A percentile compares a stretch with the other conserved stretches of the same genome.
phyloP scores from a whole-genome alignment of 306 rosid genomes.

The Albizia julibrissin region DNA sequence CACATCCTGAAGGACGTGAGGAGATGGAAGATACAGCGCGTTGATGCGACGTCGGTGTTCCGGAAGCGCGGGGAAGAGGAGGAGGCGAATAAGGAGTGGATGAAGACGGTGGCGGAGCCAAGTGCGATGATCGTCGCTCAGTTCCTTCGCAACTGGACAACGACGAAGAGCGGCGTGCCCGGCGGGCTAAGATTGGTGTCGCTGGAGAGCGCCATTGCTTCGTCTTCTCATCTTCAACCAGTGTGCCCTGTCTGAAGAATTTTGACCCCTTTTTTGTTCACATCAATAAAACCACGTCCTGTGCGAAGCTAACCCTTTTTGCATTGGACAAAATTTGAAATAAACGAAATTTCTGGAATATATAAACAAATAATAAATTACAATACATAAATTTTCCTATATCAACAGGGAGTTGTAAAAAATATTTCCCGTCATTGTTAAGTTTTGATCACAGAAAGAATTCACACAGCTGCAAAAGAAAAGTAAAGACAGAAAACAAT shows the following conservation, averaged over 20 bases:
- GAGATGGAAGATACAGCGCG: slow-evolving; percentile 55
- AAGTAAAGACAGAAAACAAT: no score
- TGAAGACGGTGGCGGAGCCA: slow-evolving; percentile 47
- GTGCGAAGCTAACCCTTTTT: neutral
- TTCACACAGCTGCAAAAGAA: no score
- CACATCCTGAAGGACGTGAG: slow-evolving; percentile 40
- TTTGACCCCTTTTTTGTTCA: neutral
- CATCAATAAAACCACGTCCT: neutral
- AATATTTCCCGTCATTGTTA: no score
- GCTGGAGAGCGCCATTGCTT: slow-evolving; percentile 25
- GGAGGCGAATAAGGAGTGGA: slow-evolving; percentile 57
- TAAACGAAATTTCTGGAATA: no score
- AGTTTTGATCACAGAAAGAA: no score
- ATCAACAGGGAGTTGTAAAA: no score
- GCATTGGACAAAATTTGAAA: neutral
- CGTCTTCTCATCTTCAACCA: neutral
- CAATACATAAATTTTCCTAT: no score
- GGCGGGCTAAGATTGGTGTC: slow-evolving; percentile 7
- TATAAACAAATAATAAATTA: no score
- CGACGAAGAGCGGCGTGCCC: neutral
- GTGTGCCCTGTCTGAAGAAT: neutral
- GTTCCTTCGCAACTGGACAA: slow-evolving; percentile 35
- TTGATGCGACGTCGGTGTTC: slow-evolving; percentile 64
- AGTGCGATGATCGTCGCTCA: slow-evolving; percentile 40
- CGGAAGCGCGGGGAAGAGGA: slow-evolving; percentile 34